Conservation (phyloP, 306 rosid species). For the Prosopis cineraria region DNA sequence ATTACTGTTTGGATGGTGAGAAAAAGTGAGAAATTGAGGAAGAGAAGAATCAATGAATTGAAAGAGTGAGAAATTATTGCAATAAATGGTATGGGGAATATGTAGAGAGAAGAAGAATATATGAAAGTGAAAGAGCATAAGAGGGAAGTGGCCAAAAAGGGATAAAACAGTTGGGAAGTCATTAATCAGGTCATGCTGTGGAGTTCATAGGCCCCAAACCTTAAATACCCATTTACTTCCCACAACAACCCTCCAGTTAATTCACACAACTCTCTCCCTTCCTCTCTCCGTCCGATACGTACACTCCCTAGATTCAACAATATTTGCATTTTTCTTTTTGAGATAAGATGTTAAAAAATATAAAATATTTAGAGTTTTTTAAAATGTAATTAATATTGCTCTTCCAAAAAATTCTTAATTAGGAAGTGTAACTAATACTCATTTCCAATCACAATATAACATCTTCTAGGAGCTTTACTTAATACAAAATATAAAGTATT, state of each 20-base stretch:
- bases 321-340: too few species aligned
- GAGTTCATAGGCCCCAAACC: slow-evolving; percentile 38
- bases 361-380: too few species aligned
- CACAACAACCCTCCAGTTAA: slow-evolving; percentile 60
- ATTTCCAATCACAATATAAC: too few species aligned
- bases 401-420: too few species aligned
- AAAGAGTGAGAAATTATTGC: neutral
- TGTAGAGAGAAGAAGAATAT: neutral
- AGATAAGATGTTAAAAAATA: too few species aligned
- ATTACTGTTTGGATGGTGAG: slow-evolving; percentile 23
- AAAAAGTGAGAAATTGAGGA: slow-evolving; percentile 27
- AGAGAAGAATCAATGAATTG: too few species aligned
- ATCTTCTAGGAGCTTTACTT: too few species aligned
- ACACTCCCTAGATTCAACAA: too few species aligned
- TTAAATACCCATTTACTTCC: slow-evolving; percentile 73
- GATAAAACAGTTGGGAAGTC: slow-evolving; percentile 15
- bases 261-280: neutral
- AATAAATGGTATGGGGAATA: neutral
- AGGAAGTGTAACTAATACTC: too few species aligned
- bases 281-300: too few species aligned
- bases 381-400: too few species aligned
- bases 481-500: too few species aligned
- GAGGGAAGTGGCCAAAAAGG: neutral
- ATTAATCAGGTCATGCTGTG: slow-evolving; percentile 3
- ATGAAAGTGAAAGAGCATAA: slow-evolving; percentile 29